Evolutionary conservation across 805 yeast species (phyloP).

Genomic region (Teunomyces panamensis): DNA sequence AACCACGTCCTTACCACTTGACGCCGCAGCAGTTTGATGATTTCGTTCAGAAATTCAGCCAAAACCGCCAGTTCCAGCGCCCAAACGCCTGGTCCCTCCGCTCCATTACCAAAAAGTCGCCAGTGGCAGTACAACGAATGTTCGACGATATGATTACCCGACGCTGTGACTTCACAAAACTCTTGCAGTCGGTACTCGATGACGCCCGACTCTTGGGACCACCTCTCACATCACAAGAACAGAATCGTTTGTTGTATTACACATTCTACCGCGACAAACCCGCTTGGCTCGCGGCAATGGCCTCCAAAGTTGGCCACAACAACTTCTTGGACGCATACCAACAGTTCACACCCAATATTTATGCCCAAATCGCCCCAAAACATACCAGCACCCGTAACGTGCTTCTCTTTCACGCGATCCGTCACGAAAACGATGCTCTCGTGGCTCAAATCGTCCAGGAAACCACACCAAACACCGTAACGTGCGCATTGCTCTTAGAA

Average conservation of each 20-base stretch:
- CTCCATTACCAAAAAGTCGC: neutral
- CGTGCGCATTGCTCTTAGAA: neutral
- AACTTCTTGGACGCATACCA: constrained; percentile 3
- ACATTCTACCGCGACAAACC: constrained; percentile 31
- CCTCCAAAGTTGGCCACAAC: constrained; percentile 10
- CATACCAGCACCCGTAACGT: constrained; percentile 17
- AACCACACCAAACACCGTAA: constrained; percentile 3
- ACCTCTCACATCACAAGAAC: constrained; percentile 30
- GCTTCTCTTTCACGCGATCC: constrained; percentile 26
- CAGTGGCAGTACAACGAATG: constrained; percentile 6
- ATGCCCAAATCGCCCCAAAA: constrained; percentile 13
- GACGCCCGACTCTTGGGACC: constrained; percentile 22
- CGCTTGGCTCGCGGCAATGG: constrained; percentile 10
- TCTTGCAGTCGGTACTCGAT: constrained; percentile 21
- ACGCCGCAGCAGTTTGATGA: constrained; percentile 24
- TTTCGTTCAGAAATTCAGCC: constrained; percentile 23
- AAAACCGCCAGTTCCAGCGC: constrained; percentile 22
- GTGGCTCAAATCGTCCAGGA: constrained; percentile 18
- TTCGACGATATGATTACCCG: constrained; percentile 17
- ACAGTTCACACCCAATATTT: constrained; percentile 19
- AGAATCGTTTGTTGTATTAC: constrained; percentile 23
- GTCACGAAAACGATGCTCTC: constrained; percentile 22
- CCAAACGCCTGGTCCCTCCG: constrained; percentile 21
- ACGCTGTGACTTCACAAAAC: constrained; percentile 18
- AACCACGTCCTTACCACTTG: constrained; percentile 24